Evolutionary conservation across 1,284 basidiomycete genomes (phyloP).

Genomic region (Crepidotus sp.): DNA sequence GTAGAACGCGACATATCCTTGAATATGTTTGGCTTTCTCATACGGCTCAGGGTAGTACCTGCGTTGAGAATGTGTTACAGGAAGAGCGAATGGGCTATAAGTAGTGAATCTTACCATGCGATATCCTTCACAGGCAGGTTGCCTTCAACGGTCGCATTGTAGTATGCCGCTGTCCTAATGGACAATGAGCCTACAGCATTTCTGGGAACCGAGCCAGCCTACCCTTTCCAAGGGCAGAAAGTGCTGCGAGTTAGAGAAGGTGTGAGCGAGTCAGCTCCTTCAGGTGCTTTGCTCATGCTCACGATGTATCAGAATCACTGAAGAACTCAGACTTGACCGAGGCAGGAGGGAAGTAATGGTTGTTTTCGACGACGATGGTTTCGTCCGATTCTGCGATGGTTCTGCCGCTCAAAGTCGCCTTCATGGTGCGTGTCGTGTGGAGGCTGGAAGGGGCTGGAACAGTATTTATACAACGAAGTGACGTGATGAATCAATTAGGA

Average conservation of each 20-base stretch:
- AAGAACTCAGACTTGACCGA: conserved; percentile 38
- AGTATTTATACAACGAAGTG: not conserved
- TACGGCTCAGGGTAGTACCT: conserved; percentile 57
- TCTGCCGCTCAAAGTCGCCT: conserved; percentile 40
- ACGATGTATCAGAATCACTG: conserved; percentile 43
- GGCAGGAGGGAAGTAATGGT: conserved; percentile 59
- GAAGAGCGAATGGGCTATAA: not conserved
- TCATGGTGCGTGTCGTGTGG: conserved; percentile 26
- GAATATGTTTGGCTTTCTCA: conserved; percentile 44
- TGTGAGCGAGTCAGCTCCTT: not conserved
- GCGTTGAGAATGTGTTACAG: not conserved
- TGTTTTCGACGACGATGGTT: conserved; percentile 50
- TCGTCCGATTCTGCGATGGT: conserved; percentile 48
- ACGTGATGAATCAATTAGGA: conserved; percentile 12
- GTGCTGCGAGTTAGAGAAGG: conserved; percentile 28
- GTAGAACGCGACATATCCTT: conserved; percentile 58
- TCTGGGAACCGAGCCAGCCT: conserved; percentile 12
- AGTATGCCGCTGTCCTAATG: conserved; percentile 51
- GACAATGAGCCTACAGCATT: conserved; percentile 1
- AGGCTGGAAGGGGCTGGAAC: not conserved
- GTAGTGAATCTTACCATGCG: conserved; percentile 42
- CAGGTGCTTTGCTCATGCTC: conserved; percentile 13
- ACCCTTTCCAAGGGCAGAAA: conserved; percentile 63
- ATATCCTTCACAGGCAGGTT: conserved; percentile 43
- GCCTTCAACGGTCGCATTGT: conserved; percentile 42